Percentiles rank a stretch among this genome's conserved stretches.
Conservation (phyloP, 2,329 filamentous ascomycete species). For the Didymella pomorum region DNA sequence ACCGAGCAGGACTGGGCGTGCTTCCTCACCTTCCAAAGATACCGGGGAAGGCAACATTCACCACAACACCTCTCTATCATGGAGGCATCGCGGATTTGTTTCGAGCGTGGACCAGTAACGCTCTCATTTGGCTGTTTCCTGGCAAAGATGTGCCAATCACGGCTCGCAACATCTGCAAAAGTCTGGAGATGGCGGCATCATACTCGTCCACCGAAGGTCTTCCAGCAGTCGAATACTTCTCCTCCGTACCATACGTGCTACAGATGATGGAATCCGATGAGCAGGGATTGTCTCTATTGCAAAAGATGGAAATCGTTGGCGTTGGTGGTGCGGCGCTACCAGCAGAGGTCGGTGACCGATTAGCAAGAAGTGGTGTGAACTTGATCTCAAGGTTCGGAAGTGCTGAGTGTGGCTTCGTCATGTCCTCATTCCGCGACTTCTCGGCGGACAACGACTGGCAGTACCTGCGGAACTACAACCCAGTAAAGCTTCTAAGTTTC, state of each 20-base stretch:
- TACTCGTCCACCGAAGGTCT: constrained; percentile 24
- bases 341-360: constrained; percentile 59
- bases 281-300: constrained; percentile 75
- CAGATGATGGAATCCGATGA: constrained; percentile 91
- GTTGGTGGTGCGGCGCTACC: constrained; percentile 70
- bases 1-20: constrained; percentile 63
- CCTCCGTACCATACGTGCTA: constrained; percentile 79
- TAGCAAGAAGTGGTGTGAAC: constrained; percentile 62
- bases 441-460: constrained; percentile 66
- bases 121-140: constrained; percentile 70
- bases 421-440: constrained; percentile 68
- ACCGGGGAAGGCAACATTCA: constrained; percentile 62
- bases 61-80: constrained; percentile 71
- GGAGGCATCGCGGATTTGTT: constrained; percentile 71
- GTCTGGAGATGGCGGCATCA: constrained; percentile 53
- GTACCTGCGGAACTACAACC: constrained; percentile 60
- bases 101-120: constrained; percentile 67
- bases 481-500: constrained; percentile 57
- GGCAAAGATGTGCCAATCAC: constrained; percentile 65
- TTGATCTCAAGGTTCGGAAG: constrained; percentile 71
- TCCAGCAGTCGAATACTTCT: constrained; percentile 64
- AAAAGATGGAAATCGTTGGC: constrained; percentile 66
- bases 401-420: constrained; percentile 71
- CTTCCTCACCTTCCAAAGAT: constrained; percentile 57
- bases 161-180: constrained; percentile 59